A percentile compares a stretch with the other conserved stretches of the same genome.
phyloP scores from a whole-genome alignment of 495 filamentous ascomycete species.

The Talaromyces trachyspermus region DNA sequence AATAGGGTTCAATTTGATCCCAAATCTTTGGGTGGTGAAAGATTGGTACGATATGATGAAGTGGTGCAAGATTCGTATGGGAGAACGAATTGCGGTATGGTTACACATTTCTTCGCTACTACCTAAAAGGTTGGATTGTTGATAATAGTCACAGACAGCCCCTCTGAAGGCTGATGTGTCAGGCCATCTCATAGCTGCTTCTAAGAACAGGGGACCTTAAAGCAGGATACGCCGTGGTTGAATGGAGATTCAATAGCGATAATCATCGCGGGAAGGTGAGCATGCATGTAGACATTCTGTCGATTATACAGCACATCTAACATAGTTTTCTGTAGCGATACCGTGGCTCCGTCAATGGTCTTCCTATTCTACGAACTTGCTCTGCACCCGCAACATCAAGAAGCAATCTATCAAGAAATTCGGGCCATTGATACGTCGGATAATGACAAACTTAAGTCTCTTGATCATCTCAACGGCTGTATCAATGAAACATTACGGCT shows the following conservation, averaged over 20 bases:
- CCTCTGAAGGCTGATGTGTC: no score
- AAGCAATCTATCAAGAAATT: constrained; percentile 14
- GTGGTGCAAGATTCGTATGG: constrained; percentile 27
- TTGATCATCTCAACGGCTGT: constrained; percentile 30
- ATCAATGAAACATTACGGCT: constrained; percentile 45
- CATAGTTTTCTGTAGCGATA: constrained; percentile 21
- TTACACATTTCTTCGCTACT: constrained; percentile 23
- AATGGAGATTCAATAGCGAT: constrained; percentile 22
- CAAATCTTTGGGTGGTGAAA: constrained; percentile 17
- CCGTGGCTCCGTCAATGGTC: constrained; percentile 20
- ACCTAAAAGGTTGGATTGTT: no score
- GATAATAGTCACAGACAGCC: no score
- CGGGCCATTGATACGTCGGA: constrained; percentile 1
- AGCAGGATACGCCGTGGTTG: constrained; percentile 16
- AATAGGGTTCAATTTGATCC: constrained; percentile 20
- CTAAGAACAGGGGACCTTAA: not conserved
- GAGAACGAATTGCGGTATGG: constrained; percentile 17
- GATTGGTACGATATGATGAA: constrained; percentile 26
- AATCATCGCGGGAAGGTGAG: constrained; percentile 33
- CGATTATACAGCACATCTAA: no score
- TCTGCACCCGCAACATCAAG: constrained; percentile 12
- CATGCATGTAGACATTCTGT: not conserved
- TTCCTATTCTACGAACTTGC: constrained; percentile 30
- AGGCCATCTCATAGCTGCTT: no score
- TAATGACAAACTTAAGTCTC: not conserved